Evolutionary conservation across 345 rosid genomes (phyloP), one percentile per base, ranked within the genome.

Genomic region (Euphorbia pulcherrima): DNA sequence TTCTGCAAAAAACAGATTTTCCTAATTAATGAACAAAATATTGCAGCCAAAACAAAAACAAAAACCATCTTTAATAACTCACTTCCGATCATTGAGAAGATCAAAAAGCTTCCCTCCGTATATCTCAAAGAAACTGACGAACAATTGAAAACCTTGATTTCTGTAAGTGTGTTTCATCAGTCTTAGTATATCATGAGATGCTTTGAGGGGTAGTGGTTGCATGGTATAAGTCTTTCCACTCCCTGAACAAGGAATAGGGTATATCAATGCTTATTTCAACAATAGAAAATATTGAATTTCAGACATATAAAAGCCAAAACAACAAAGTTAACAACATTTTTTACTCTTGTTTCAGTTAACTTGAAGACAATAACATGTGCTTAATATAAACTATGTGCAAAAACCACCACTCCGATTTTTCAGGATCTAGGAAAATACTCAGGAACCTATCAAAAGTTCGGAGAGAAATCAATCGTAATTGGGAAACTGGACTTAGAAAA

Each of bases 191-290:
- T 85, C 86, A 61, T 77, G 86, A 39, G 87, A 80, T 68, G 92
- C 92, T 73, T 82, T 87, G 24, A 87, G 69, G 68, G 92, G 92
- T 72, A 87, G 61, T 29, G 89, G 89, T 68, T 87, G 85, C 91
- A 87, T 87, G 1, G 91, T 84, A 53, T 78, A 87, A 7, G 91
- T 87, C 76, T 87, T 87, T 74, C 92, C 92, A 63, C 92, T 87
- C 56, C 90, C 88, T 86, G 78, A 29, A 48, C 33, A 9, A 39
- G 58, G 72, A 55, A 54, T 2, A 51, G 35, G 20, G 53, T 33
- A 6, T 60, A 64, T 35, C 68, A 56, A 52, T 40, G 40, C 9
- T 69, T 46, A 66, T 71, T 65, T 20, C 2, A 64, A 65, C 8
- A 67, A 40, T 58, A 39, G 40, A 54, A 18, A 55, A 11, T 16